These are phyloP conservation scores for Hanseniaspora lindneri DNA, from an alignment of 805 yeast genomes.

Conservation along the genomic window DNA sequence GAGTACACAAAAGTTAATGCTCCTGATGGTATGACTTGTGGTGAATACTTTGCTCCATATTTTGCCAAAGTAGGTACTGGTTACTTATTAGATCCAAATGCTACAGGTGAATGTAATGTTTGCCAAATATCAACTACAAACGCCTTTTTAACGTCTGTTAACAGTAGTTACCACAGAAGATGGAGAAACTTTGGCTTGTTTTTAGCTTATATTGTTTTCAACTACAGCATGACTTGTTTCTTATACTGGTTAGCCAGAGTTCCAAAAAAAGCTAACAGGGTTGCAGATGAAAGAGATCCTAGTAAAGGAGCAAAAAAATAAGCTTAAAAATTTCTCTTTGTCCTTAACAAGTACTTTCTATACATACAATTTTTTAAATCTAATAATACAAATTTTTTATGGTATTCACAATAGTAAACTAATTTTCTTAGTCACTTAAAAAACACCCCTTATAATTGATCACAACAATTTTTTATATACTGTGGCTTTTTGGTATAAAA, in stretches of 20 bases:
- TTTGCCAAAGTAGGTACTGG: slow-evolving; percentile 34
- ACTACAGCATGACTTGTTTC: slow-evolving; percentile 33
- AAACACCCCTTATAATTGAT: no score
- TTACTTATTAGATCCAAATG: slow-evolving; percentile 35
- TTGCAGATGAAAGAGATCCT: slow-evolving; percentile 14
- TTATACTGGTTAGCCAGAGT: slow-evolving; percentile 60
- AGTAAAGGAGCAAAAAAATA: not conserved
- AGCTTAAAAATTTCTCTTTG: not conserved
- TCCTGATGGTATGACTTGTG: slow-evolving; percentile 47
- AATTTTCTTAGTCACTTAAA: no score
- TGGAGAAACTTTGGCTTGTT: slow-evolving; percentile 57
- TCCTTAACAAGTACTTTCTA: no score
- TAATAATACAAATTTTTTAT: no score
- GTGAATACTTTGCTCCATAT: slow-evolving; percentile 36
- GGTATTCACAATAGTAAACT: no score
- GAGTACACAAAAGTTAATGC: slow-evolving; percentile 44
- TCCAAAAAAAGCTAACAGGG: slow-evolving; percentile 38
- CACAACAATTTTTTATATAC: no score
- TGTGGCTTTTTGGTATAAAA: no score
- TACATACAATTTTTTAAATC: no score
- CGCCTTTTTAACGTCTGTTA: slow-evolving; percentile 40
- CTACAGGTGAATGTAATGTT: slow-evolving; percentile 44
- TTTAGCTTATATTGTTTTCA: slow-evolving; percentile 39
- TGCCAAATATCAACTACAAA: slow-evolving; percentile 50
- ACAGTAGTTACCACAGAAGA: slow-evolving; percentile 30